Conservation (phyloP, 163 green algal genomes). For the Smithsoniella earleae region DNA sequence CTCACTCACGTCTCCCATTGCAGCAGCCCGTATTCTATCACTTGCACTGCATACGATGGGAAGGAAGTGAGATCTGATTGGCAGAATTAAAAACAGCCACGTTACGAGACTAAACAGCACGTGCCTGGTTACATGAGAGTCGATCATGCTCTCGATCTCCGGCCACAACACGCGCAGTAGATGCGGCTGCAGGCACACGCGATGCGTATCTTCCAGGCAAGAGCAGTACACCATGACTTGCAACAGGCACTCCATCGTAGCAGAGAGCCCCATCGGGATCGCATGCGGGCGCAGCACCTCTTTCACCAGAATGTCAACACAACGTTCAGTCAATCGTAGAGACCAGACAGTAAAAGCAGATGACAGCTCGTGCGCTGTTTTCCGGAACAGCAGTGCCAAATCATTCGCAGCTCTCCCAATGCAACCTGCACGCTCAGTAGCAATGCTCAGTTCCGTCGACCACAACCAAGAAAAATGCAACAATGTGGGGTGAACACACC, state of each 20-base stretch:
- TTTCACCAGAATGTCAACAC: constrained; percentile 1
- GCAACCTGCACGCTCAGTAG: background rate
- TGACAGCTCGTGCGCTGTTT: constrained; percentile 20
- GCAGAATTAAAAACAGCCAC: too few species aligned
- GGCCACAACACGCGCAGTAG: constrained; percentile 19
- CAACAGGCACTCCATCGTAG: constrained; percentile 7
- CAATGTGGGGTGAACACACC: background rate
- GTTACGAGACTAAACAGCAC: too few species aligned
- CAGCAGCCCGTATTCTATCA: constrained; percentile 14
- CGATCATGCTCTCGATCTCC: constrained; percentile 18
- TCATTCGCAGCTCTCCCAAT: constrained; percentile 26
- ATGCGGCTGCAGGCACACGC: constrained; percentile 26
- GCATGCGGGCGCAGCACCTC: constrained; percentile 16
- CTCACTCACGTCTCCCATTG: constrained; percentile 12
- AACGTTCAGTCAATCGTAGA: constrained; percentile 4
- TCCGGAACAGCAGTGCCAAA: constrained; percentile 14
- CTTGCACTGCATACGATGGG: constrained; percentile 11
- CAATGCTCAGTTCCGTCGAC: background rate
- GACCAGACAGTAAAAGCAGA: constrained; percentile 27
- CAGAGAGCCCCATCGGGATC: constrained; percentile 17
- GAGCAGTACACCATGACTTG: constrained; percentile 31
- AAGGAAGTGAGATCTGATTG: too few species aligned
- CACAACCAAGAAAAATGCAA: background rate
- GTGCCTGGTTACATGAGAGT: constrained; percentile 6
- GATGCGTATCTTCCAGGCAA: constrained; percentile 24